Base-by-base conservation (phyloP, 352 stramenopile genomes). In the Pythium sp. region DNA sequence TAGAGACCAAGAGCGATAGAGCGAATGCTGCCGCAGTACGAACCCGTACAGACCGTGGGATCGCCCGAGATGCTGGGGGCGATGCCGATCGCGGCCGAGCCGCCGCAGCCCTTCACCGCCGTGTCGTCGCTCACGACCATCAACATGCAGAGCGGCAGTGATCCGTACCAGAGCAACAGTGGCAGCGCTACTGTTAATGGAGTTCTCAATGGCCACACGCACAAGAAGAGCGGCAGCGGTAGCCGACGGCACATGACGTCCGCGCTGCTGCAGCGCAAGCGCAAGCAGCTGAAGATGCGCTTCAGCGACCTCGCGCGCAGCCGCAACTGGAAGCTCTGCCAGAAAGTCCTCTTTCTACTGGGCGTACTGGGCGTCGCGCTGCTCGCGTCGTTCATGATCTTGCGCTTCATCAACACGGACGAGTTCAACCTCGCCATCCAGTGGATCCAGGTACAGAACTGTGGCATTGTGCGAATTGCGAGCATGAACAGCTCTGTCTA, bases 391-490 rank as follows among this genome's bases (percentile, higher is more conserved):
- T 67, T 72, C 26, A 43, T 72, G 14, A 47, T 65, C 14, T 11
- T 66, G 34, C 62, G 51, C 20, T 43, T 62, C 56, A 30, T 74
- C 56, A 34, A 56, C 61, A 72, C 67, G 20, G 63, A 67, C 41
- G 57, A 74, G 38, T 76, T 76, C 43, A 68, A 72, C 18, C 22
- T 20, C 38, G 34, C 69, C 24, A 64, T 77, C 41, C 34, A 71
- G 41, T 77, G 72, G 72, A 57, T 75, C 34, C 68, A 71, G 57
- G 71, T 77, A 57, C 38, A n/a, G 3, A 43, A 43, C 36, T 43
- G 36, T 18, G 18, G 36, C 36, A 43, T 28, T 59, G 55, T 0
- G 15, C 14, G 15, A 9, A 14, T 30, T 47, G 30, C 22, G 12
- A n/a, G n/a, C 22, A n/a, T 43, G 2, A 2, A 26, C 7, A 24